Evolutionary conservation across 2,329 filamentous ascomycete genomes (phyloP), one percentile per base, ranked within the genome.

Genomic region (Pyrenochaeta sp.): DNA sequence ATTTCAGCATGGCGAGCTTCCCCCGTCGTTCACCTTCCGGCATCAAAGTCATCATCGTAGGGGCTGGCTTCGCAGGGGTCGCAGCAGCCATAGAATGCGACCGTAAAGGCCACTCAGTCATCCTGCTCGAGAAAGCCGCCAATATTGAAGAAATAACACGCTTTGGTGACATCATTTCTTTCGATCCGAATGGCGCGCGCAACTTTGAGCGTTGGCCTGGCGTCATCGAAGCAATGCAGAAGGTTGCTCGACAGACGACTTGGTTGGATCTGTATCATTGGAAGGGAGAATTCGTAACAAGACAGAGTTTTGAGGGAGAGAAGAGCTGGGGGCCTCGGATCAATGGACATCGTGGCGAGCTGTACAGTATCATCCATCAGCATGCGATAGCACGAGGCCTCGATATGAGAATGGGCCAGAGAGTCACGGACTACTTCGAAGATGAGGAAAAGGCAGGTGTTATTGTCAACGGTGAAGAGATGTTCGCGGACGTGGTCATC

Each of bases 51-150:
- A 75, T 86, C 39, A 77, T 87, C 52, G 84, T 79, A 76, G 68
- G 82, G 44, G 72, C 72, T 9, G 73, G 86, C 22, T 88, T 89
- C 58, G 87, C 85, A 25, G 86, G 86, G 10, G 77, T 89, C n/a
- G 84, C 85, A 2, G 84, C 85, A 9, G 86, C 86, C 39, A 86
- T 89, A 61, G 87, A 89, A 74, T 88, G 86, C 69, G 81, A 84
- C 58, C 82, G 85, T 10, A 84, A 88, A 60, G 87, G 86, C 5
- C 86, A 88, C 68, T 75, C 80, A 15, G 85, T 86, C 30, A 76
- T 80, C 52, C 78, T 89, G 44, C 85, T 87, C 63, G 86, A 88
- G 62, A 74, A 74, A 54, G 54, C 64, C n/a, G 44, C 50, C 6
- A 79, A 80, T 1, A 86, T 87, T 56, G 70, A 73, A 10, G 82